These are phyloP conservation scores for Sporisorium graminicola DNA, from an alignment of 1,284 basidiomycete genomes.

Conservation along the genomic window DNA sequence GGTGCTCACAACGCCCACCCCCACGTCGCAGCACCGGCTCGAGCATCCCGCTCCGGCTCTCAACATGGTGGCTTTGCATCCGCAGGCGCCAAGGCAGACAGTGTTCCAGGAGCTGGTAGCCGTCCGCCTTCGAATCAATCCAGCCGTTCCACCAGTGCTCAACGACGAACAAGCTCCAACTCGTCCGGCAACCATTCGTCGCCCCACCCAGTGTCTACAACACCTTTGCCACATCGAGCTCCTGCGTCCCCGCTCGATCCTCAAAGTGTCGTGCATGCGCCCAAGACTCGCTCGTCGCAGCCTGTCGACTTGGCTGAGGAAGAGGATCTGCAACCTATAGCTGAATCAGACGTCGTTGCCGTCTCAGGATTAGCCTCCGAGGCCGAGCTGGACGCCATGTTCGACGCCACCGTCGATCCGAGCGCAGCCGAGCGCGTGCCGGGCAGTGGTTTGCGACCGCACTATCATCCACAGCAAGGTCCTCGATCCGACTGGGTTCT, in stretches of 20 bases:
- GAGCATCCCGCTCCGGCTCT: constrained; percentile 15
- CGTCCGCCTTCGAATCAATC: constrained; percentile 31
- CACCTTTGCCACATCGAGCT: constrained; percentile 24
- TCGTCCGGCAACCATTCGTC: constrained; percentile 27
- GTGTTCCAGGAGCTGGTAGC: constrained; percentile 8
- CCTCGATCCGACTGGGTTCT: constrained; percentile 91
- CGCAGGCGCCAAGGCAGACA: constrained; percentile 9
- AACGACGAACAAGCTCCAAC: constrained; percentile 28
- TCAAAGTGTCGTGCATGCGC: not conserved
- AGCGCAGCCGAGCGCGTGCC: constrained; percentile 31
- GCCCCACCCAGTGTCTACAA: constrained; percentile 14
- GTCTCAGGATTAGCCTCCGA: constrained; percentile 4
- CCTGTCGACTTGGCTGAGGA: constrained; percentile 3
- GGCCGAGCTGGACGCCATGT: constrained; percentile 7
- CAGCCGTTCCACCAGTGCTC: constrained; percentile 5
- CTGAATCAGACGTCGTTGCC: not conserved
- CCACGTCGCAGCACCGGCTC: constrained; percentile 9
- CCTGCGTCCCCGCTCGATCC: constrained; percentile 2
- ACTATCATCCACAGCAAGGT: constrained; percentile 54
- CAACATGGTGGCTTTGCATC: not conserved
- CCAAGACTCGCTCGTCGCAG: not conserved
- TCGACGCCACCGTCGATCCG: constrained; percentile 11
- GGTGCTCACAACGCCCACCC: constrained; percentile 16
- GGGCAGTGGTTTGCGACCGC: constrained; percentile 39
- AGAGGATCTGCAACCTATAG: not conserved